Percentiles rank a stretch among this genome's conserved stretches.
These are phyloP conservation scores for Przewalskia tangutica DNA, from an alignment of 257 asterid genomes.

Conservation along the genomic window DNA sequence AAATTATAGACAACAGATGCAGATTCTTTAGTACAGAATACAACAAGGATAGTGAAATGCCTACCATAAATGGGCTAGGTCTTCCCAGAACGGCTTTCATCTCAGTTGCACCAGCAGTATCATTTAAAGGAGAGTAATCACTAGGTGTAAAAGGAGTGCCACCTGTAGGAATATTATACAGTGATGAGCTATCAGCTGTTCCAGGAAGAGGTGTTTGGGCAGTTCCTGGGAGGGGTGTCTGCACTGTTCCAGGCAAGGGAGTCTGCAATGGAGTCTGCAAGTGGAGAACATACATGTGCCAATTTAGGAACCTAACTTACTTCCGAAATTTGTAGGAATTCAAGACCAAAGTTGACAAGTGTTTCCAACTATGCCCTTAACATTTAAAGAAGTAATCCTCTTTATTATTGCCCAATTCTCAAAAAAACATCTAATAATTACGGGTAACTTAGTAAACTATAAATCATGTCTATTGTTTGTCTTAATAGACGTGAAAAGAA, in stretches of 20 bases:
- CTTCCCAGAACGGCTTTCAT: conserved; percentile 50
- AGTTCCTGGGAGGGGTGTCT: conserved; percentile 64
- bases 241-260: conserved; percentile 68
- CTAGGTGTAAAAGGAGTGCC: conserved; percentile 84
- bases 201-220: conserved; percentile 73
- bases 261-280: conserved; percentile 76
- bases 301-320: background rate
- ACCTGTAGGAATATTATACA: conserved; percentile 69
- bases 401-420: too few relatives aligned
- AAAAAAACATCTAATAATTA: too few relatives aligned
- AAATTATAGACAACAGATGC: background rate
- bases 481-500: too few relatives aligned
- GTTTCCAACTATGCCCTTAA: too few relatives aligned
- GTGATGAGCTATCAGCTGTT: conserved; percentile 50
- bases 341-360: too few relatives aligned
- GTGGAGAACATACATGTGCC: conserved; percentile 14
- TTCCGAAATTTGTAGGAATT: background rate
- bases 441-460: too few relatives aligned
- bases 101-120: conserved; percentile 42
- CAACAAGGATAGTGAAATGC: background rate
- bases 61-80: conserved; percentile 79
- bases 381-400: too few relatives aligned
- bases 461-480: too few relatives aligned
- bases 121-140: conserved; percentile 46
- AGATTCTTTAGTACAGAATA: background rate